Evolutionary conservation across 208 protist genomes (phyloP), one percentile per base, ranked within the genome.

Genomic region (Trypanosomatidae sp.): DNA sequence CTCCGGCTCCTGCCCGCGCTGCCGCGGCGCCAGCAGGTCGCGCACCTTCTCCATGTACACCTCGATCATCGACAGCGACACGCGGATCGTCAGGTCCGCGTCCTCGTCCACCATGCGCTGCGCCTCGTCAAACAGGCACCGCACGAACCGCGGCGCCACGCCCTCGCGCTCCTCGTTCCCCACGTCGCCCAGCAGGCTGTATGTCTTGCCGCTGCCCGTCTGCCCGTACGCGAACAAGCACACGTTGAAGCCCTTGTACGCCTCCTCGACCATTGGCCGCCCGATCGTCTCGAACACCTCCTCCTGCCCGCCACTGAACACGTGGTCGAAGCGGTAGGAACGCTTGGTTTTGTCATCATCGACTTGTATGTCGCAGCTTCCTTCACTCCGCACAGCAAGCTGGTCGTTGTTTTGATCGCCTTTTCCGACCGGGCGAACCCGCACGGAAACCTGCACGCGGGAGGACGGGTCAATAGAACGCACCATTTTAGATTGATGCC

Each of bases 231-330:
- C 89, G 77, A 94, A 92, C 33, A 94, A 72, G 74, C 90, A 92
- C 22, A 92, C 88, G 72, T 95, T 93, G 74, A 92, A 95, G 3
- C 91, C 91, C 70, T 89, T 87, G 86, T 91, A 93, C 22, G 88
- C 87, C 73, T 96, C 89, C 56, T 79, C 71, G 58, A 96, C 73
- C 91, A 96, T 96, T 62, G 89, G 89, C 53, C 53, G 53, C 22
- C 91, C 91, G 76, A 96, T 86, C 30, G 74, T 60, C 41, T 94
- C 83, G 78, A 86, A 96, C 64, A 96, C 66, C 70, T 88, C 82
- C 33, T 73, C 69, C 84, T 96, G 91, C 3, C 62, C 58, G 12
- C 74, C 60, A 22, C 69, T 55, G 49, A 86, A 90, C 15, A 90
- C 83, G 67, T 88, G 60, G 68, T 88, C 83, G 62, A 88, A 88